Conservation (phyloP, 2,329 filamentous ascomycete genomes). For the Cadophora sp. region DNA sequence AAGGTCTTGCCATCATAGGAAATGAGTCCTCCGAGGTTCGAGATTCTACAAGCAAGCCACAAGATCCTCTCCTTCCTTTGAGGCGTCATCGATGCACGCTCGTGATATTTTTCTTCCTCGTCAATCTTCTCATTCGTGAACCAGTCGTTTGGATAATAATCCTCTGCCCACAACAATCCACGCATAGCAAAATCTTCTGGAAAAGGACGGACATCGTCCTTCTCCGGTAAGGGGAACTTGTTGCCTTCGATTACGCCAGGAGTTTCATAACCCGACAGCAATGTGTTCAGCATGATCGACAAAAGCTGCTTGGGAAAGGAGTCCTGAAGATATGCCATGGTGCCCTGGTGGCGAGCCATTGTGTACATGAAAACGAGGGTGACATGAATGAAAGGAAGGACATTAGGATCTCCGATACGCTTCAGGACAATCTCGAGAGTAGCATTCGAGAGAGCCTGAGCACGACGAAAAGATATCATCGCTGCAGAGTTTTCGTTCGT, state of each 20-base stretch:
- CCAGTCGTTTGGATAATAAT: conserved; percentile 39
- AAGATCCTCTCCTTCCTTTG: conserved; percentile 38
- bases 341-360: conserved; percentile 32
- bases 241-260: conserved; percentile 31
- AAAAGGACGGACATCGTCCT: conserved; percentile 40
- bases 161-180: conserved; percentile 38
- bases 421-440: conserved; percentile 37
- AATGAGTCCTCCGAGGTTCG: conserved; percentile 26
- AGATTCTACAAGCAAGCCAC: conserved; percentile 37
- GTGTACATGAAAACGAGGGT: conserved; percentile 40
- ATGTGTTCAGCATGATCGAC: conserved; percentile 38
- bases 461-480: conserved; percentile 32
- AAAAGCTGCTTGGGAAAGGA: conserved; percentile 40
- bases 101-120: conserved; percentile 38
- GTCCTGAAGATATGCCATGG: conserved; percentile 33
- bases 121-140: conserved; percentile 41
- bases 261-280: conserved; percentile 25
- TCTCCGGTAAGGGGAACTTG: conserved; percentile 36
- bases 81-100: conserved; percentile 35
- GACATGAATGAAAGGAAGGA: conserved; percentile 42
- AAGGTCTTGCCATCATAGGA: conserved; percentile 28
- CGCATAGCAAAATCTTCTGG: conserved; percentile 44
- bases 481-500: background rate
- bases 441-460: conserved; percentile 32
- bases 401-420: conserved; percentile 41